phyloP scores from a whole-genome alignment of 2,329 filamentous ascomycete genomes.

The Tolypocladium tropicale region DNA sequence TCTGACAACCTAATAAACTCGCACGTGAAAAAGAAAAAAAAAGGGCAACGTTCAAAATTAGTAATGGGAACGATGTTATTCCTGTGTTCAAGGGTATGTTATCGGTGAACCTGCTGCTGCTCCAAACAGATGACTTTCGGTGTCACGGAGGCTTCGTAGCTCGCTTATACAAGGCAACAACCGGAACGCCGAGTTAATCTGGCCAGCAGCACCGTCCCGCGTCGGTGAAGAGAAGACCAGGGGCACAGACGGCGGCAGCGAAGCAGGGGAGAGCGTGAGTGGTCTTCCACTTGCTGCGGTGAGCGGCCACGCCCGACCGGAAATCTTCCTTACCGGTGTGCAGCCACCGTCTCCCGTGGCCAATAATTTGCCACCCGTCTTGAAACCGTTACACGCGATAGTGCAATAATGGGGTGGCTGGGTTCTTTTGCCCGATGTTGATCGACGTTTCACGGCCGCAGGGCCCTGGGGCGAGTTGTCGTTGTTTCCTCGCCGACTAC shows the following conservation, averaged over 20 bases:
- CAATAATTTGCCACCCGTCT: background rate
- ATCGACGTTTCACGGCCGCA: background rate
- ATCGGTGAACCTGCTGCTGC: background rate
- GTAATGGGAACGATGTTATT: too few species aligned
- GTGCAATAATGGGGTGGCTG: background rate
- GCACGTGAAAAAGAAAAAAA: too few species aligned
- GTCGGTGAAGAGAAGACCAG: background rate
- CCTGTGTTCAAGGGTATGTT: too few species aligned
- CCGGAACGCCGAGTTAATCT: background rate
- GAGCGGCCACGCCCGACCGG: background rate
- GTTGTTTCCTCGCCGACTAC: background rate
- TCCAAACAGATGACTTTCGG: background rate
- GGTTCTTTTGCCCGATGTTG: background rate
- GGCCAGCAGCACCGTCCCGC: background rate
- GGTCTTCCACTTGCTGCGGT: background rate
- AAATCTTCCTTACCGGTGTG: background rate
- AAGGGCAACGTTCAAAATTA: too few species aligned
- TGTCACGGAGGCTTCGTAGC: background rate
- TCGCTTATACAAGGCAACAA: background rate
- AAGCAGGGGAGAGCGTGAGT: background rate
- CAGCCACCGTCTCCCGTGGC: background rate
- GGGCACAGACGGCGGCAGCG: background rate
- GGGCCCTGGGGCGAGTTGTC: background rate
- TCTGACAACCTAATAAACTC: too few species aligned
- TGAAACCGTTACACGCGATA: background rate